phyloP scores from a whole-genome alignment of 1,284 basidiomycete species.

The Thecaphora frezii region DNA sequence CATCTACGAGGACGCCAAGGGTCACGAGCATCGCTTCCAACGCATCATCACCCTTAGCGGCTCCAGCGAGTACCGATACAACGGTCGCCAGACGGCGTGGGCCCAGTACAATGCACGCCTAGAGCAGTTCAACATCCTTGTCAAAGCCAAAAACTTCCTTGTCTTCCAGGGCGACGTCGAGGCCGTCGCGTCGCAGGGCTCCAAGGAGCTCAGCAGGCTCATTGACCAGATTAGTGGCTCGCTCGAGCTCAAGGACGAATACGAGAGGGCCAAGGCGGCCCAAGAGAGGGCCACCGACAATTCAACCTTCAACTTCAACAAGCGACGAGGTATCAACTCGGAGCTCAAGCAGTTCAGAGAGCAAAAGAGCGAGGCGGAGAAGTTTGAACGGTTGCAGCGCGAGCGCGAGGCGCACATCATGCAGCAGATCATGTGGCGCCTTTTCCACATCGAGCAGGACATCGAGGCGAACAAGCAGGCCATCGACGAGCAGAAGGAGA shows the following conservation, averaged over 20 bases:
- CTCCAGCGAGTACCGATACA: conserved; percentile 64
- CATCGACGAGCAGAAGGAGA: conserved; percentile 59
- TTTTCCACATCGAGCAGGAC: conserved; percentile 79
- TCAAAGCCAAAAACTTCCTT: conserved; percentile 98
- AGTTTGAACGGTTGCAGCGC: conserved; percentile 76
- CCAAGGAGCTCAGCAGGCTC: conserved; percentile 82
- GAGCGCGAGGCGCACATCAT: conserved; percentile 78
- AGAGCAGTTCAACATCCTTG: conserved; percentile 75
- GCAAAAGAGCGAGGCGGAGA: conserved; percentile 88
- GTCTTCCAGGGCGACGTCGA: conserved; percentile 98
- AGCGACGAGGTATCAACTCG: conserved; percentile 85
- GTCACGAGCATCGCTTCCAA: conserved; percentile 85
- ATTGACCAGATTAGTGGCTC: conserved; percentile 83
- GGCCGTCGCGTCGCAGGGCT: conserved; percentile 91
- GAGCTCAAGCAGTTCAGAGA: conserved; percentile 98
- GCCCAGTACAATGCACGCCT: conserved; percentile 50
- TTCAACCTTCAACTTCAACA: conserved; percentile 89
- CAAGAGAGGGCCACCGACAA: conserved; percentile 90
- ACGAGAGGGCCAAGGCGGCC: conserved; percentile 82
- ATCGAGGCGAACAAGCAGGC: conserved; percentile 38
- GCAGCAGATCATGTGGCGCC: conserved; percentile 80
- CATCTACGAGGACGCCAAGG: conserved; percentile 75
- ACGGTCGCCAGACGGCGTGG: conserved; percentile 42
- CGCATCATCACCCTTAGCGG: conserved; percentile 80
- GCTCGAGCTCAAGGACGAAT: conserved; percentile 82